Conservation (phyloP, 2,329 filamentous ascomycete genomes). For the Calonectria pauciramosa region DNA sequence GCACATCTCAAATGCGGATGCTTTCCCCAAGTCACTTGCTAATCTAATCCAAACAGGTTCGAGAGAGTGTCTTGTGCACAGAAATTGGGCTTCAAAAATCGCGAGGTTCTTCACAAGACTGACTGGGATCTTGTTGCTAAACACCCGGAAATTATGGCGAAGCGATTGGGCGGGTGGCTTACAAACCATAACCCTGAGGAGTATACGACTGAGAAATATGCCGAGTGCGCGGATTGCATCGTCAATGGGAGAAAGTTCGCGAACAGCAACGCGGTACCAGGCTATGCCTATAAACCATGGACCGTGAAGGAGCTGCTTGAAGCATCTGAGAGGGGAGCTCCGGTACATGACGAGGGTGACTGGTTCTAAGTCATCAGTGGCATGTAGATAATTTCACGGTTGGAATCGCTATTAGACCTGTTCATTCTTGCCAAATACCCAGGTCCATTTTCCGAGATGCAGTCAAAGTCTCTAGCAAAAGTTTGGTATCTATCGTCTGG, state of each 20-base stretch:
- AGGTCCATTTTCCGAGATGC: no score
- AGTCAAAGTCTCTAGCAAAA: no score
- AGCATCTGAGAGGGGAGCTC: background rate
- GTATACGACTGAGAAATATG: background rate
- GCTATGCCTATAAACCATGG: background rate
- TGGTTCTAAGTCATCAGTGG: background rate
- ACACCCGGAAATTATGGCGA: background rate
- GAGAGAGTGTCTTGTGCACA: background rate
- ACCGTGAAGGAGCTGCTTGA: background rate
- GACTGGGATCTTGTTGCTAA: background rate
- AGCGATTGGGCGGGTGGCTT: background rate
- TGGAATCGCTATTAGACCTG: no score
- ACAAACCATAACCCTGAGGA: background rate
- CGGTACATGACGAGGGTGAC: background rate
- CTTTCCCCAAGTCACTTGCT: no score
- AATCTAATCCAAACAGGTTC: background rate
- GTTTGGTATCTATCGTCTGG: no score
- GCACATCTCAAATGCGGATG: no score
- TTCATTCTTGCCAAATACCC: no score
- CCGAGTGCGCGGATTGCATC: background rate
- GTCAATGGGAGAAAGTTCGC: background rate
- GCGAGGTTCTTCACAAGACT: background rate
- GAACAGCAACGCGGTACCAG: background rate
- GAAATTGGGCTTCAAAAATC: background rate
- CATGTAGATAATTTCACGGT: no score